These are phyloP conservation scores for Citeromyces siamensis DNA, from an alignment of 1,139 yeast species.

Conservation along the genomic window DNA sequence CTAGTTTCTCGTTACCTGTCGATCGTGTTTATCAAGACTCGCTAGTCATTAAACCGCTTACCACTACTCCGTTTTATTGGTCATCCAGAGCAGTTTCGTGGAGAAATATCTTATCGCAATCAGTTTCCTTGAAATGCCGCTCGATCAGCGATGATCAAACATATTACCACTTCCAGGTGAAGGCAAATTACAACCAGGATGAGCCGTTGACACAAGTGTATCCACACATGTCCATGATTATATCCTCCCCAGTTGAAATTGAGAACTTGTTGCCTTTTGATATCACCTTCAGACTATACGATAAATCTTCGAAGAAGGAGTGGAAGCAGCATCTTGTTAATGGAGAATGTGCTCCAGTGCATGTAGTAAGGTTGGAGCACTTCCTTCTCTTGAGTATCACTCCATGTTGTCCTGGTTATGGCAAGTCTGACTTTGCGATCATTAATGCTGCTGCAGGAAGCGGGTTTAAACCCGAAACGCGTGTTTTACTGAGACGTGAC, in stretches of 20 bases:
- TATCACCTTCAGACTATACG: slow-evolving; percentile 62
- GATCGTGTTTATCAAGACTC: slow-evolving; percentile 47
- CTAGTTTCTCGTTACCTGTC: slow-evolving; percentile 58
- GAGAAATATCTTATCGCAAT: slow-evolving; percentile 44
- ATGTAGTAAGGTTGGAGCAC: slow-evolving; percentile 66
- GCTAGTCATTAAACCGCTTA: slow-evolving; percentile 51
- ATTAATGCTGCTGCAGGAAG: slow-evolving; percentile 48
- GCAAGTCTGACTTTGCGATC: slow-evolving; percentile 70
- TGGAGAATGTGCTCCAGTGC: slow-evolving; percentile 63
- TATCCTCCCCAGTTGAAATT: slow-evolving; percentile 81
- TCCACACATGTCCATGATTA: slow-evolving; percentile 70
- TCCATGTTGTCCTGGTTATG: slow-evolving; percentile 53
- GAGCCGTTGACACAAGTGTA: slow-evolving; percentile 67
- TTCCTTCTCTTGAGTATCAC: slow-evolving; percentile 61
- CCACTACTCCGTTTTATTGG: slow-evolving; percentile 47
- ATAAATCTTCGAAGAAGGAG: slow-evolving; percentile 59
- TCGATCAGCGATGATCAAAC: slow-evolving; percentile 21
- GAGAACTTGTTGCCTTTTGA: slow-evolving; percentile 83
- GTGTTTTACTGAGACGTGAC: slow-evolving; percentile 32
- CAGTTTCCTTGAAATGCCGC: slow-evolving; percentile 46
- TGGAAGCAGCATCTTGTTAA: slow-evolving; percentile 51
- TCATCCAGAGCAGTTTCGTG: slow-evolving; percentile 40
- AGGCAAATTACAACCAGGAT: slow-evolving; percentile 45
- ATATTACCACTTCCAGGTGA: slow-evolving; percentile 53
- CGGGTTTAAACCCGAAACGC: slow-evolving; percentile 44